Conservation (phyloP, 441 rosid species). For the Corymbia calophylla region DNA sequence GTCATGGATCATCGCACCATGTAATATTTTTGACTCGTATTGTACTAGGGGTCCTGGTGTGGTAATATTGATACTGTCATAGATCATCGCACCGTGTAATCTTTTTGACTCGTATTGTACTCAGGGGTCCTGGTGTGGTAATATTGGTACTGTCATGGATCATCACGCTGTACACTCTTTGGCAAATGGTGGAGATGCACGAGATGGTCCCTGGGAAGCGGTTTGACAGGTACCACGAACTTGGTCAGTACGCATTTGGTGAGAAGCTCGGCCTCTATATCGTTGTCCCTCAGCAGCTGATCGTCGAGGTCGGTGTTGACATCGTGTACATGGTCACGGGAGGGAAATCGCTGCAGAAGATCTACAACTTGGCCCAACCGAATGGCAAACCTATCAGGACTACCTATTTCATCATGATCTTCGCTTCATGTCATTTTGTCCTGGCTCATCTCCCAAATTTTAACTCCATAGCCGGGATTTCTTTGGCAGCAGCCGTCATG, state of each 20-base stretch:
- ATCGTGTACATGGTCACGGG: background rate
- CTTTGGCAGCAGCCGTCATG: background rate
- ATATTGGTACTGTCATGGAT: background rate
- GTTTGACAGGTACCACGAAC: background rate
- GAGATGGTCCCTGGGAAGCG: background rate
- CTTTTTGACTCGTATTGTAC: background rate
- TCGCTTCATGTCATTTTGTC: background rate
- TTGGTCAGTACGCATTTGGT: background rate
- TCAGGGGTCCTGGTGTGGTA: background rate
- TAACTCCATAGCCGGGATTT: background rate
- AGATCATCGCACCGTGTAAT: background rate
- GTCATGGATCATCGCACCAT: background rate
- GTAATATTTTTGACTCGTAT: background rate
- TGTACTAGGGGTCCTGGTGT: background rate
- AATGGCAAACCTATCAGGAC: background rate
- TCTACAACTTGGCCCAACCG: background rate
- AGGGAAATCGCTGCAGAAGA: background rate
- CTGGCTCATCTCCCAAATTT: background rate
- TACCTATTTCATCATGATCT: background rate
- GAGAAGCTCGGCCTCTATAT: background rate
- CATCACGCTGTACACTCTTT: background rate
- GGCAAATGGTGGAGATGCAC: background rate
- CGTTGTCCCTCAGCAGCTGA: background rate
- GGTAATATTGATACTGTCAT: background rate
- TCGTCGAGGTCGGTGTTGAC: background rate